Evolutionary conservation across 176 grass and related monocot genomes (phyloP).

Genomic region (Areca catechu): DNA sequence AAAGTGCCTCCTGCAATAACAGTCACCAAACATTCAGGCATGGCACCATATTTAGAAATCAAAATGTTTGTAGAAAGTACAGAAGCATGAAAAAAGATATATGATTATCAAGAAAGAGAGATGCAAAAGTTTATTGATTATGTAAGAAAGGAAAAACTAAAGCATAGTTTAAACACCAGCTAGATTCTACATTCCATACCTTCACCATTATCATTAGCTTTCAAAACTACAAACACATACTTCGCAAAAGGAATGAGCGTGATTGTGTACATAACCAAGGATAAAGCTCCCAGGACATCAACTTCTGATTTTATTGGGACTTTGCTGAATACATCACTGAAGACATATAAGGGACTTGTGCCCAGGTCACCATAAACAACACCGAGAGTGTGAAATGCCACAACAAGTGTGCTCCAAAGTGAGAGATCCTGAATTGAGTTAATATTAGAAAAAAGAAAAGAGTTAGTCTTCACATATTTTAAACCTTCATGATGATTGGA

Average conservation of each 20-base stretch:
- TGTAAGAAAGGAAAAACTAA: too few species aligned
- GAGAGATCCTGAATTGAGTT: constrained; percentile 45
- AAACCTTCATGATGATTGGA: too few species aligned
- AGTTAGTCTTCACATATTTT: constrained; percentile 11
- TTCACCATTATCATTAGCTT: constrained; percentile 95
- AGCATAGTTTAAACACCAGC: too few species aligned
- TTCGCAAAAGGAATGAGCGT: constrained; percentile 76
- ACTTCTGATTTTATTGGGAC: constrained; percentile 86
- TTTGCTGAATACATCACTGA: constrained; percentile 97
- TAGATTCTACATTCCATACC: constrained; percentile 23
- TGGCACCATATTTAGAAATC: too few species aligned
- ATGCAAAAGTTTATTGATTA: too few species aligned
- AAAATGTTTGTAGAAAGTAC: too few species aligned
- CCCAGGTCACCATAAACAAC: constrained; percentile 98
- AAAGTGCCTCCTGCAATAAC: constrained; percentile 71
- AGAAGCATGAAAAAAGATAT: too few species aligned
- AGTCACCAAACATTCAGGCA: background rate
- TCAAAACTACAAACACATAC: constrained; percentile 88
- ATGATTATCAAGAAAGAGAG: too few species aligned
- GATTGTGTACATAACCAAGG: constrained; percentile 91
- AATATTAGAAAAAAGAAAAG: constrained; percentile 1
- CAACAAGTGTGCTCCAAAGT: constrained; percentile 46
- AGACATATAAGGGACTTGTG: constrained; percentile 89
- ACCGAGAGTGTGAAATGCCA: constrained; percentile 96
- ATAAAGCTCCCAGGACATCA: constrained; percentile 81